Evolutionary conservation across 140 eudicot species (phyloP).

Genomic region (Stevia rebaudiana): DNA sequence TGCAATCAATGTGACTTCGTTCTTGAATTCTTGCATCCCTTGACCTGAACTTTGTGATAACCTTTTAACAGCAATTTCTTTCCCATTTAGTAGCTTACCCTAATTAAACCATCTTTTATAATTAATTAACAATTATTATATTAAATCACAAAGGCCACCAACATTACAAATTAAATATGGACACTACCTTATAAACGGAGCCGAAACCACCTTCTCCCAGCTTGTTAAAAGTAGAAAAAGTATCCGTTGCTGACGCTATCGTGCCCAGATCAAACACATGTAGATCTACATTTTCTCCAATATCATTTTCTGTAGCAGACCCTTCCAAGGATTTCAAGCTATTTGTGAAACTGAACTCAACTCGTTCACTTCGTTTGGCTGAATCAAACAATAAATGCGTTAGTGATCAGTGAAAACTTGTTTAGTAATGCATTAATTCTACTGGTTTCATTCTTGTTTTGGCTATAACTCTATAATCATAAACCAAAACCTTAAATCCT

Average conservation of each 20-base stretch:
- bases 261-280: constrained; percentile 1
- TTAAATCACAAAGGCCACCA: background rate
- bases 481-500: background rate
- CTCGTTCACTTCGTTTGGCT: background rate
- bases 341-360: background rate
- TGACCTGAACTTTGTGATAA: constrained; percentile 15
- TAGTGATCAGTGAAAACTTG: background rate
- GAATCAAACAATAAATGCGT: background rate
- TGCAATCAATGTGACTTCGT: background rate
- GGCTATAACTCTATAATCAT: background rate
- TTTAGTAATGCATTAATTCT: background rate
- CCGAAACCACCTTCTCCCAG: constrained; percentile 9
- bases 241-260: background rate
- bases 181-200: constrained; percentile 9
- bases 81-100: constrained; percentile 8
- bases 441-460: background rate
- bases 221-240: constrained; percentile 2
- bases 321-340: constrained; percentile 2
- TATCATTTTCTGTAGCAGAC: background rate
- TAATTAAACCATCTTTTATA: background rate
- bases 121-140: background rate
- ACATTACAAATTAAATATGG: background rate
- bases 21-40: constrained; percentile 13
- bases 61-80: constrained; percentile 6
- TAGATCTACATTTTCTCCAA: constrained; percentile 3